Base-by-base conservation (phyloP, 2,329 filamentous ascomycete genomes). In the Venturia effusa region DNA sequence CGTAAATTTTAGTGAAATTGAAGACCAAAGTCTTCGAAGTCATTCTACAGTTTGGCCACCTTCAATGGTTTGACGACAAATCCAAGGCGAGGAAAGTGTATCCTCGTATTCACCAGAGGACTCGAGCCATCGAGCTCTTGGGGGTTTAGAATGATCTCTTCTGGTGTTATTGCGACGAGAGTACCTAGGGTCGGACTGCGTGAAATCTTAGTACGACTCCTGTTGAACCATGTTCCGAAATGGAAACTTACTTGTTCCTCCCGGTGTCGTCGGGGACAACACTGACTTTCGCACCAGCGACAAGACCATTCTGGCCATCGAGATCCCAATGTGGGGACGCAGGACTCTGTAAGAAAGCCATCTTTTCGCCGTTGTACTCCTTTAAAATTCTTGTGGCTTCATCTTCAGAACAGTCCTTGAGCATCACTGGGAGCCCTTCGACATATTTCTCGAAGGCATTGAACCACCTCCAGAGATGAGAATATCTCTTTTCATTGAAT, bases 191-290 rank as follows among this genome's bases (percentile, higher is more conserved):
- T 76, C 5, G 75, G 75, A 68, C 67, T 70, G 15, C 3, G 30
- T 27, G 22, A 7, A 37, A 8, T 13, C n/a, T 48, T 34, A 61
- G 67, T 48, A 69, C 64, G 62, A 37, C n/a, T n/a, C n/a, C n/a
- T n/a, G n/a, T 41, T 54, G 10, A 8, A 37, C 24, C 30, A 11
- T 51, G 22, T 1, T 8, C 17, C 40, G 48, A n/a, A 48, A 17
- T 24, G 54, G 10, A 11, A 2, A 67, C 68, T 65, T 51, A 69
- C 68, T 75, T 70, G 55, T 68, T 71, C 48, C 71, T 70, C 0
- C 76, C 76, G 24, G 74, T 77, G 67, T 78, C 75, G 68, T 77
- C 75, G 0, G 76, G 76, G 30, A 69, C 71, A 0, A 78, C 69
- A 32, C 67, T 71, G 1, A 77, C 73, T 30, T 68, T 10, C 2